Percentiles rank a stretch among this genome's conserved stretches.
These are phyloP conservation scores for Kregervanrija pseudodelftensis DNA, from an alignment of 805 yeast species.

Conservation along the genomic window DNA sequence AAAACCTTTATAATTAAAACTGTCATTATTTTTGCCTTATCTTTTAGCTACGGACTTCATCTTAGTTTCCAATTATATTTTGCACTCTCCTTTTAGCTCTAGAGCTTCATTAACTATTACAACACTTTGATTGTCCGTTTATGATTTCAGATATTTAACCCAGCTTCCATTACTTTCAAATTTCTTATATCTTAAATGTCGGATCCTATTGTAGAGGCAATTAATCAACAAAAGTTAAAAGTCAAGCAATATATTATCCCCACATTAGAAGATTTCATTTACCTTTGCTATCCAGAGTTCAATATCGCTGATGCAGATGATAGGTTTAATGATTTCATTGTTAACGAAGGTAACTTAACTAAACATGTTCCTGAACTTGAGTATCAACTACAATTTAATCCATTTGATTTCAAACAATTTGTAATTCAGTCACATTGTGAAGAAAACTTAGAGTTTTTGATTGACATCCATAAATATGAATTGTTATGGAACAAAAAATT, in stretches of 20 bases:
- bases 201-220: neutral
- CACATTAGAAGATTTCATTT: constrained; percentile 12
- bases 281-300: constrained; percentile 3
- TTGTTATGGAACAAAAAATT: constrained; percentile 11
- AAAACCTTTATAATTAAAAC: too few relatives aligned
- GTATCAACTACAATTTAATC: constrained; percentile 6
- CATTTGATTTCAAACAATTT: constrained; percentile 10
- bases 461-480: constrained; percentile 16
- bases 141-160: too few relatives aligned
- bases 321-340: neutral
- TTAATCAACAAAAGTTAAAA: neutral
- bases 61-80: too few relatives aligned
- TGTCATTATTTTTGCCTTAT: too few relatives aligned
- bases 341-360: constrained; percentile 1
- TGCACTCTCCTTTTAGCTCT: too few relatives aligned
- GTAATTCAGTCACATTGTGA: constrained; percentile 12
- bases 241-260: constrained; percentile 7
- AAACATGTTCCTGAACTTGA: neutral
- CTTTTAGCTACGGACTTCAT: too few relatives aligned
- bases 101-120: too few relatives aligned
- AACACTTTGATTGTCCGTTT: too few relatives aligned
- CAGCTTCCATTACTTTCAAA: too few relatives aligned
- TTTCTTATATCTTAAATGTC: too few relatives aligned
- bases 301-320: neutral
- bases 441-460: constrained; percentile 18